Percentiles rank a stretch among this genome's conserved stretches.
Conservation (phyloP, 1,284 basidiomycete species). For the Boletus sp. region DNA sequence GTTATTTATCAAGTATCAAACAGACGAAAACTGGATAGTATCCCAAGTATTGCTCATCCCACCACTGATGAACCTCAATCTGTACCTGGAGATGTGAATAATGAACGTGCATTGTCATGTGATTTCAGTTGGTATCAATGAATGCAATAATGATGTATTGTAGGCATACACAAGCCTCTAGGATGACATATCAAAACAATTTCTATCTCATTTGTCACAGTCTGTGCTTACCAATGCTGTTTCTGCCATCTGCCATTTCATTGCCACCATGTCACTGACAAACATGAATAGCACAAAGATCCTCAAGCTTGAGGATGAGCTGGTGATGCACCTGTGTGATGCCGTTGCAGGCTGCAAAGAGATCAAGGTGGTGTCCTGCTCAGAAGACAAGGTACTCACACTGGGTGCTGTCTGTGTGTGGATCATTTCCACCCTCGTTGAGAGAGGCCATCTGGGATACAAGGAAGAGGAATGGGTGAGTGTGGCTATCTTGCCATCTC, state of each 20-base stretch:
- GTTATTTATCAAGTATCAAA: conserved; percentile 91
- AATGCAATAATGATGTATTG: conserved; percentile 4
- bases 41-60: conserved; percentile 81
- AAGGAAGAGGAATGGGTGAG: conserved; percentile 83
- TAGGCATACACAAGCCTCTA: conserved; percentile 88
- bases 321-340: conserved; percentile 78
- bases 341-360: conserved; percentile 79
- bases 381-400: conserved; percentile 78
- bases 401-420: conserved; percentile 68
- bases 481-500: conserved; percentile 4
- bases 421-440: conserved; percentile 78
- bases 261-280: conserved; percentile 71
- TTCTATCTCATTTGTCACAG: conserved; percentile 82
- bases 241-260: conserved; percentile 69
- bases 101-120: conserved; percentile 58
- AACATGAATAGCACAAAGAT: conserved; percentile 85
- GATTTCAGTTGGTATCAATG: not conserved
- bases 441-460: conserved; percentile 85
- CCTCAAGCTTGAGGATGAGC: conserved; percentile 81
- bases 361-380: conserved; percentile 78
- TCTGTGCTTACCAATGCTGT: conserved; percentile 78
- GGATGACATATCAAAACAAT: conserved; percentile 94
- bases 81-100: conserved; percentile 94
- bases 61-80: conserved; percentile 81
- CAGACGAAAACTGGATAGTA: conserved; percentile 75